Evolutionary conservation across 2,329 filamentous ascomycete species (phyloP), one percentile per base, ranked within the genome.

Genomic region (Nannizzia gypsea): DNA sequence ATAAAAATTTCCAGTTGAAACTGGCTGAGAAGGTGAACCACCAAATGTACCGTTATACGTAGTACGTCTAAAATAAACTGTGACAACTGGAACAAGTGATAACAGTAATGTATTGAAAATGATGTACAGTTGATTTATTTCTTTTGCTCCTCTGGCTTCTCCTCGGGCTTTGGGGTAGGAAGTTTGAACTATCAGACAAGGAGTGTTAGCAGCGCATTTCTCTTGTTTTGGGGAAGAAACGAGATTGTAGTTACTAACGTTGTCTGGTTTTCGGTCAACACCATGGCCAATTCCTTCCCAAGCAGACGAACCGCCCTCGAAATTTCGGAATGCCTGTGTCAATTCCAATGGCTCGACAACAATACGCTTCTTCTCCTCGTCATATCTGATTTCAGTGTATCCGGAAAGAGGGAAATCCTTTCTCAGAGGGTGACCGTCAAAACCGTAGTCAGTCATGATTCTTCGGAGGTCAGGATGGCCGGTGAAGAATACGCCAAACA

Each of bases 291-390:
- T 83, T 69, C 84, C 84, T 73, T 88, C 82, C 81, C 85, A 88
- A 44, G 79, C 82, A 65, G 85, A 84, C 54, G 84, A 85, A 60
- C 90, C 90, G 63, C 91, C 90, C 77, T 96, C 91, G 71, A 99
- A 99, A 79, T 99, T 97, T 68, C 93, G 86, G 85, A 95, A 99
- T 6, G 95, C 93, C 77, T 99, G 93, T 13, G 93, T 97, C 76
- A 99, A 83, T 80, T 99, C 93, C 56, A 99, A 81, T 44, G 95
- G 93, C 81, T 99, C 95, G 34, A 95, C 92, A 63, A 99, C 92
- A 72, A 99, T 96, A 64, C 93, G 85, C 85, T 99, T 99, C 88
- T 96, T 99, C 82, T 99, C 95, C 78, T 99, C 93, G 67, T 99
- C 93, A 72, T 95, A 99, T 71, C 93, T 83, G 67, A 99, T 87